Evolutionary conservation across 768 basidiomycete species (phyloP).

Genomic region (Symmetrospora coprosmae): DNA sequence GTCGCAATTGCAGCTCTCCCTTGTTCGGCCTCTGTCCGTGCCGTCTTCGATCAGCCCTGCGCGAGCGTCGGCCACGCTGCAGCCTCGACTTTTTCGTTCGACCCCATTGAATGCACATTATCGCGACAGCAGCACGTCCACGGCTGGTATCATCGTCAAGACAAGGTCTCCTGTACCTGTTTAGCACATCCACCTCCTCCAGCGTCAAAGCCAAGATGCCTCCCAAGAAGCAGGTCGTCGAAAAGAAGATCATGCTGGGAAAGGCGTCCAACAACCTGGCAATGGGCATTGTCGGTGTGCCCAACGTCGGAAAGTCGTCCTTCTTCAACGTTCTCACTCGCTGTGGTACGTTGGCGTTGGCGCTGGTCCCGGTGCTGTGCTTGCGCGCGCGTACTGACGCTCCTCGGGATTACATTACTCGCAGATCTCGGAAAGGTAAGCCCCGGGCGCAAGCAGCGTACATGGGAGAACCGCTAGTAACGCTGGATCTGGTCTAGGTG

Average conservation of each 20-base stretch:
- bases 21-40: no score
- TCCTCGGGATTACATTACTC: not conserved
- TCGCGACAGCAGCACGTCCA: no score
- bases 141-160: no score
- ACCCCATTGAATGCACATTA: no score
- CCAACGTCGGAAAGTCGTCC: conserved; percentile 94
- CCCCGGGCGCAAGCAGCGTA: not conserved
- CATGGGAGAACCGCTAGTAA: conserved; percentile 37
- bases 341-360: conserved; percentile 46
- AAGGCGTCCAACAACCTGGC: conserved; percentile 92
- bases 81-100: no score
- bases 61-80: no score
- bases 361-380: no score
- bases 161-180: no score
- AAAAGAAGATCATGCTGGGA: conserved; percentile 79
- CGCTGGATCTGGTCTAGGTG: conserved; percentile 60
- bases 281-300: conserved; percentile 66
- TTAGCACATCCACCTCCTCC: no score
- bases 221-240: conserved; percentile 67
- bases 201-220: conserved; percentile 57
- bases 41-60: no score
- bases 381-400: not conserved
- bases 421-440: conserved; percentile 29
- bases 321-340: conserved; percentile 95
- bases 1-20: no score